Evolutionary conservation across 768 basidiomycete genomes (phyloP).

Genomic region (Pleurotus sapidus): DNA sequence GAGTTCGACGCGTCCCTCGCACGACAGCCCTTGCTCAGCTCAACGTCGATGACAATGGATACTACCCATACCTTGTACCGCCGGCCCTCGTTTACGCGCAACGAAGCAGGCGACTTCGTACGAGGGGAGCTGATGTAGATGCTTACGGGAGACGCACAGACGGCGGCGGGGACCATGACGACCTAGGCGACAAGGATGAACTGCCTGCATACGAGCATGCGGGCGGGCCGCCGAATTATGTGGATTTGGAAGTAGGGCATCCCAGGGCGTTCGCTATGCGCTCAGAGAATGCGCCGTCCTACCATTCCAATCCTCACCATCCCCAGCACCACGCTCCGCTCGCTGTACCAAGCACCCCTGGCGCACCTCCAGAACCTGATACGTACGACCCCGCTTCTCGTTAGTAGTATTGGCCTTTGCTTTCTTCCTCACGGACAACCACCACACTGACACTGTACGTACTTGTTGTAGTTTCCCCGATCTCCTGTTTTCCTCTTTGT

Average conservation of each 20-base stretch:
- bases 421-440: too few species aligned
- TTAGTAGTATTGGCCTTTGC: too few species aligned
- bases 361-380: too few species aligned
- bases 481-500: too few species aligned
- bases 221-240: conserved; percentile 47
- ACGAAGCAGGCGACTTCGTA: conserved; percentile 16
- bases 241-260: conserved; percentile 16
- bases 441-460: too few species aligned
- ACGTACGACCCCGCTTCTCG: too few species aligned
- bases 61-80: conserved; percentile 17
- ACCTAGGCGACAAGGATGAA: conserved; percentile 37
- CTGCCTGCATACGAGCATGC: conserved; percentile 45
- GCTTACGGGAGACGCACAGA: conserved; percentile 34
- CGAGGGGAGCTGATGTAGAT: conserved; percentile 35
- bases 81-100: conserved; percentile 18
- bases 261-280: too few species aligned
- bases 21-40: conserved; percentile 1
- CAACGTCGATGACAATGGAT: conserved; percentile 13
- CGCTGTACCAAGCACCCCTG: too few species aligned
- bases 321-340: too few species aligned
- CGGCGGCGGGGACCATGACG: conserved; percentile 23
- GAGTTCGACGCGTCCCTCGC: background rate
- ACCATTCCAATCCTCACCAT: too few species aligned
- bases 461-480: too few species aligned
- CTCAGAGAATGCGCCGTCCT: too few species aligned